Base-by-base conservation (phyloP, 129 eudicot genomes). In the Erigeron canadensis region DNA sequence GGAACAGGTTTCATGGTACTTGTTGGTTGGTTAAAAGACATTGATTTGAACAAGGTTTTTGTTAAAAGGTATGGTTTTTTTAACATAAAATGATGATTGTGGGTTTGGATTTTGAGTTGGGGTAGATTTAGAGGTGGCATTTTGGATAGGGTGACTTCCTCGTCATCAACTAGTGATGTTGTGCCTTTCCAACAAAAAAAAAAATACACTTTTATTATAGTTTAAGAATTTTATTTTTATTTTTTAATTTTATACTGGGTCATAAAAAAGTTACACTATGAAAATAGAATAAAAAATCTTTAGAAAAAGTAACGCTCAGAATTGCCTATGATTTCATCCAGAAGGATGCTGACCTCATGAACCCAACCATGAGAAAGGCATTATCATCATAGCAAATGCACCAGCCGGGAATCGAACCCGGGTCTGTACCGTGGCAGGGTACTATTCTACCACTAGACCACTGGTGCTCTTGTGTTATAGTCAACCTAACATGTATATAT, bases 401-500 rank as follows among this genome's bases (percentile, higher is more conserved):
- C 90, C 94, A 86, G 96, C 96, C 94, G 88, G 93, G 96, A 89
- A 89, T 86, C 86, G 93, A 89, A 89, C 88, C 90, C 95, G 97
- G 91, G 95, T 87, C 89, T 89, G 98, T 87, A 89, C 96, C 96
- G 96, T 89, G 98, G 96, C 95, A 89, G 96, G 96, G 95, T 93
- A 93, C 96, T 89, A 89, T 89, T 89, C 92, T 93, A 93, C 96
- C 98, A 89, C 96, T 89, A 89, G 98, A 87, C 98, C 98, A 93
- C 95, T 89, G 95, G 95, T 89, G 95, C 91, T n/a, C n/a, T n/a
- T n/a, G n/a, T n/a, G n/a, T n/a, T n/a, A n/a, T n/a, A n/a, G n/a
- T n/a, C n/a, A n/a, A n/a, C n/a, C n/a, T n/a, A n/a, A n/a, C n/a
- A n/a, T n/a, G n/a, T n/a, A n/a, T n/a, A n/a, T n/a, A n/a, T n/a